Evolutionary conservation across 768 basidiomycete genomes (phyloP).

Genomic region (Kwoniella bestiolae): DNA sequence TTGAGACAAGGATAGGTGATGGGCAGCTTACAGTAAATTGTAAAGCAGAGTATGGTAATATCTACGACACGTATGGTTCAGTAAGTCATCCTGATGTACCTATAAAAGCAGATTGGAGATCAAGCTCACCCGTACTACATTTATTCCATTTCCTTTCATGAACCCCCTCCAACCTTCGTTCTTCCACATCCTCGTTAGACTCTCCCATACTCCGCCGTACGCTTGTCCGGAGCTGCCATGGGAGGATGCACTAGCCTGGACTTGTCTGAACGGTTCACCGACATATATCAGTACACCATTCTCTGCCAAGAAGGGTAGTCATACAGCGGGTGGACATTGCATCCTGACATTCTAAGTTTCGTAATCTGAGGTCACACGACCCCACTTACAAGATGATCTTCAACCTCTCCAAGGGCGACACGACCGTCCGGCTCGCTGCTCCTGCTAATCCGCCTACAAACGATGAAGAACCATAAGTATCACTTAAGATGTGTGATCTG

Average conservation of each 20-base stretch:
- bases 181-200: constrained; percentile 75
- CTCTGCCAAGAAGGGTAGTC: no score
- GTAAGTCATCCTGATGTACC: constrained; percentile 64
- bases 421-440: constrained; percentile 81
- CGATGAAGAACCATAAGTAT: not conserved
- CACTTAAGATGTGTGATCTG: not conserved
- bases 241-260: constrained; percentile 67
- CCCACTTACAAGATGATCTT: constrained; percentile 91
- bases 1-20: no score
- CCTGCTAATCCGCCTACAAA: constrained; percentile 58
- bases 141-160: constrained; percentile 89
- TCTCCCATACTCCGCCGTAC: constrained; percentile 44
- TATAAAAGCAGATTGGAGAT: not conserved
- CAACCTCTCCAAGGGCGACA: constrained; percentile 85
- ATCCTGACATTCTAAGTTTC: not conserved
- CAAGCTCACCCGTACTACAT: constrained; percentile 51
- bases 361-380: not conserved
- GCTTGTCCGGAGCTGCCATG: constrained; percentile 32
- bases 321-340: no score
- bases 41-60: constrained; percentile 76
- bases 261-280: no score
- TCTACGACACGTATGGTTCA: constrained; percentile 63
- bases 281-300: no score
- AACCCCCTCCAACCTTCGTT: constrained; percentile 92
- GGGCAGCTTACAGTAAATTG: constrained; percentile 58